A percentile compares a stretch with the other conserved stretches of the same genome.
phyloP scores from a whole-genome alignment of 2,329 filamentous ascomycete genomes.

The Neonectria coccinea region DNA sequence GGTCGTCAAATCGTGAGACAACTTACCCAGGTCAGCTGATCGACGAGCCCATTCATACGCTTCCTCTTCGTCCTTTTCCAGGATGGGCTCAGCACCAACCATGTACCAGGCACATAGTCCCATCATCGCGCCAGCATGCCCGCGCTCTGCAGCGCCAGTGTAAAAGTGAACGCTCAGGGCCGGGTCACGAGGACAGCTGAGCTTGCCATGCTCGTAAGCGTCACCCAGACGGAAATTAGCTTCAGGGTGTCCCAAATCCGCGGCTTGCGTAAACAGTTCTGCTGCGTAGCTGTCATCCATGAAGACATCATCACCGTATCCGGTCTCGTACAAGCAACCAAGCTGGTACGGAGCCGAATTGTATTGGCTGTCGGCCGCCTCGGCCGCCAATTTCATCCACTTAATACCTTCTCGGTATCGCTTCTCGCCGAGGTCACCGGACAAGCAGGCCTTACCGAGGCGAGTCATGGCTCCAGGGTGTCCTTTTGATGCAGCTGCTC shows the following conservation, averaged over 20 bases:
- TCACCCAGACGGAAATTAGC: conserved; percentile 93
- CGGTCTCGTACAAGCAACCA: conserved; percentile 86
- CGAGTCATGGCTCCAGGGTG: conserved; percentile 96
- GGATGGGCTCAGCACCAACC: conserved; percentile 89
- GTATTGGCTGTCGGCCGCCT: conserved; percentile 91
- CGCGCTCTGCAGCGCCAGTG: conserved; percentile 87
- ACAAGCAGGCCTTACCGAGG: conserved; percentile 89
- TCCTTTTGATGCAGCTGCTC: conserved; percentile 89
- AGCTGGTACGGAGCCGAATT: conserved; percentile 94
- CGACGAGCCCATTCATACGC: conserved; percentile 95
- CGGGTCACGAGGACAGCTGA: conserved; percentile 90
- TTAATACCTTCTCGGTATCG: conserved; percentile 92
- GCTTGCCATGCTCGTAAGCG: conserved; percentile 91
- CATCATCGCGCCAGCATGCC: conserved; percentile 94
- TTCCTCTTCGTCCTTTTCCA: conserved; percentile 95
- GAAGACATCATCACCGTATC: conserved; percentile 96
- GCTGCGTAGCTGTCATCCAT: conserved; percentile 90
- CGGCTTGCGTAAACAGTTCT: conserved; percentile 93
- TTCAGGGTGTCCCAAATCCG: conserved; percentile 88
- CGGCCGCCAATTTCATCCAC: conserved; percentile 94
- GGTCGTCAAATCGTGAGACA: background rate
- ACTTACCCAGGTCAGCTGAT: conserved; percentile 86
- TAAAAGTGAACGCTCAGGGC: conserved; percentile 98
- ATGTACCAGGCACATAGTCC: conserved; percentile 98
- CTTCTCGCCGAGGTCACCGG: conserved; percentile 88